These are phyloP conservation scores for Arthrobotrys musiformis DNA, from an alignment of 2,329 filamentous ascomycete species.

Conservation along the genomic window DNA sequence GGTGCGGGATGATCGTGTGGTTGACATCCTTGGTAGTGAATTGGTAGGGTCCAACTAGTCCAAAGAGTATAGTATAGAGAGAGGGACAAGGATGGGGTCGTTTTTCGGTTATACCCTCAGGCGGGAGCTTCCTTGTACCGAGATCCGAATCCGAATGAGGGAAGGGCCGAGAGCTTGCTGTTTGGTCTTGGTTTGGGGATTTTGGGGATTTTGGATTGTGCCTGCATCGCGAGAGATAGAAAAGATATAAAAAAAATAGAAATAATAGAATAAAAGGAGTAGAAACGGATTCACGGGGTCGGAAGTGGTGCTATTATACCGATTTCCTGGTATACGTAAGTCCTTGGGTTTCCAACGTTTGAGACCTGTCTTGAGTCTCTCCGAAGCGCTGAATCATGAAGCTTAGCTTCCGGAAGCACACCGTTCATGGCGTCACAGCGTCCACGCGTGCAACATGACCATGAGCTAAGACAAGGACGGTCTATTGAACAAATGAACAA, in stretches of 20 bases:
- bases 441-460: constrained; percentile 16
- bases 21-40: background rate
- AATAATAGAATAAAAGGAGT: constrained; percentile 15
- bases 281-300: background rate
- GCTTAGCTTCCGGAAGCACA: background rate
- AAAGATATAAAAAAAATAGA: constrained; percentile 18
- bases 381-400: constrained; percentile 2
- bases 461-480: constrained; percentile 7
- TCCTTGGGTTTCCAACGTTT: background rate
- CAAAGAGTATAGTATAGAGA: constrained; percentile 1
- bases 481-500: background rate
- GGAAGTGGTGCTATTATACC: constrained; percentile 33
- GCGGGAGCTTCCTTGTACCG: constrained; percentile 20
- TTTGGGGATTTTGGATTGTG: background rate
- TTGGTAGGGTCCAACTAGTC: background rate
- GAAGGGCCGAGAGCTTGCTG: background rate
- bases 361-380: background rate
- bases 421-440: constrained; percentile 1
- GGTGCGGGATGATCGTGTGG: constrained; percentile 24
- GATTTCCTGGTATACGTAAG: background rate
- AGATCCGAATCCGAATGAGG: constrained; percentile 13
- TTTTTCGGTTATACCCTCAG: constrained; percentile 6
- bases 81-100: constrained; percentile 2
- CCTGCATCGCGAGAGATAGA: constrained; percentile 41
- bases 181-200: background rate